Evolutionary conservation across 2,329 filamentous ascomycete species (phyloP).

Genomic region (Grosmannia penicillata): DNA sequence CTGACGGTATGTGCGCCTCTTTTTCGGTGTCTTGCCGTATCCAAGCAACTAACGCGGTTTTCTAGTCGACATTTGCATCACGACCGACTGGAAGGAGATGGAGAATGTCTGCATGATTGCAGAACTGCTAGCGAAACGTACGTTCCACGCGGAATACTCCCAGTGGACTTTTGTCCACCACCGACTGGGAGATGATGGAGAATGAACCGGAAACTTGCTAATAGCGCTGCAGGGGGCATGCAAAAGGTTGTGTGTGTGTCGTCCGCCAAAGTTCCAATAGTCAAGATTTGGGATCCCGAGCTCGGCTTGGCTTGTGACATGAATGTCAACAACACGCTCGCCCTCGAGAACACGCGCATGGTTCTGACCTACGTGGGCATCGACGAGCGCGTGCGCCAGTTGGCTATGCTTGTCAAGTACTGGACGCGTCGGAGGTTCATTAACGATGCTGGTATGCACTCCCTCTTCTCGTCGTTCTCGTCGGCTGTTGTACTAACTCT

Average conservation of each 20-base stretch:
- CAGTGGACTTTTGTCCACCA: no score
- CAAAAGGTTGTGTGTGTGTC: slow-evolving; percentile 90
- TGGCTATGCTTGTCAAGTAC: slow-evolving; percentile 95
- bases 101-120: slow-evolving; percentile 87
- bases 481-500: not conserved
- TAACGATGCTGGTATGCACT: slow-evolving; percentile 70
- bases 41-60: no score
- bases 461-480: slow-evolving; percentile 2
- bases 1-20: slow-evolving; percentile 57
- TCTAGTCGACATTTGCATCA: slow-evolving; percentile 97
- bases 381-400: slow-evolving; percentile 74
- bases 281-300: slow-evolving; percentile 97
- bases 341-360: slow-evolving; percentile 93
- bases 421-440: slow-evolving; percentile 89
- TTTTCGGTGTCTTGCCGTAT: no score
- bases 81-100: slow-evolving; percentile 73
- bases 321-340: slow-evolving; percentile 96
- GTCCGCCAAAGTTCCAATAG: slow-evolving; percentile 91
- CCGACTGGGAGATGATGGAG: no score
- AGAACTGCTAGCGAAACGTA: slow-evolving; percentile 72
- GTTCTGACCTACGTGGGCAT: slow-evolving; percentile 93
- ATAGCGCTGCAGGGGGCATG: slow-evolving; percentile 58
- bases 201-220: no score
- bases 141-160: slow-evolving; percentile 20
- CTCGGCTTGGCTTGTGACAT: slow-evolving; percentile 83